A percentile compares a stretch with the other conserved stretches of the same genome.
phyloP scores from a whole-genome alignment of 2,329 filamentous ascomycete species.

The Claviceps quebecensis region DNA sequence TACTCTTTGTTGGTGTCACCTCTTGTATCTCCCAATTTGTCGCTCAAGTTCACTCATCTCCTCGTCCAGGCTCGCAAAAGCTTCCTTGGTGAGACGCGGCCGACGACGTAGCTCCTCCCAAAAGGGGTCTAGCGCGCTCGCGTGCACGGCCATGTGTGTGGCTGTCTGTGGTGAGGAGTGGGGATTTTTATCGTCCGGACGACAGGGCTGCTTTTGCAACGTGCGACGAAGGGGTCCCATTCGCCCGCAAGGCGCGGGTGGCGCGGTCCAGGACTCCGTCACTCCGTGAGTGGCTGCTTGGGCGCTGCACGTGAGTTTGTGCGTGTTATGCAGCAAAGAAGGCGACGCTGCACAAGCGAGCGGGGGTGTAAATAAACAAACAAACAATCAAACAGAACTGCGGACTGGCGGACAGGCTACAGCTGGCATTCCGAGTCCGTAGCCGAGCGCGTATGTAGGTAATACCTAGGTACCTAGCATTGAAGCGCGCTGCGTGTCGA shows the following conservation, averaged over 20 bases:
- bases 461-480: neutral
- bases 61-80: neutral
- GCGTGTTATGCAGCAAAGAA: neutral
- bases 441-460: too few relatives aligned
- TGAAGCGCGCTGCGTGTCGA: too few relatives aligned
- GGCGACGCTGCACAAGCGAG: neutral
- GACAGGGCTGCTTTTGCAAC: neutral
- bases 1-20: too few relatives aligned
- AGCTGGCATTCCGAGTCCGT: too few relatives aligned
- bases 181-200: constrained; percentile 2
- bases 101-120: neutral
- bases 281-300: constrained; percentile 1
- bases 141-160: neutral
- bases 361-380: neutral
- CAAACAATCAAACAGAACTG: constrained; percentile 1
- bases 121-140: neutral
- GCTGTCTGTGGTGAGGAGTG: neutral
- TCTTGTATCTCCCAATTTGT: neutral
- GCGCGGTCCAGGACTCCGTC: neutral
- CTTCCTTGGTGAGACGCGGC: constrained; percentile 5
- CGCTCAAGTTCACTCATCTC: neutral
- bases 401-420: too few relatives aligned
- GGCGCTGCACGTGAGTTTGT: neutral
- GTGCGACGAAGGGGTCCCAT: too few relatives aligned
- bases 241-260: neutral